These are phyloP conservation scores for Iodosphaeria phyllophila DNA, from an alignment of 2,329 filamentous ascomycete species.

Conservation along the genomic window DNA sequence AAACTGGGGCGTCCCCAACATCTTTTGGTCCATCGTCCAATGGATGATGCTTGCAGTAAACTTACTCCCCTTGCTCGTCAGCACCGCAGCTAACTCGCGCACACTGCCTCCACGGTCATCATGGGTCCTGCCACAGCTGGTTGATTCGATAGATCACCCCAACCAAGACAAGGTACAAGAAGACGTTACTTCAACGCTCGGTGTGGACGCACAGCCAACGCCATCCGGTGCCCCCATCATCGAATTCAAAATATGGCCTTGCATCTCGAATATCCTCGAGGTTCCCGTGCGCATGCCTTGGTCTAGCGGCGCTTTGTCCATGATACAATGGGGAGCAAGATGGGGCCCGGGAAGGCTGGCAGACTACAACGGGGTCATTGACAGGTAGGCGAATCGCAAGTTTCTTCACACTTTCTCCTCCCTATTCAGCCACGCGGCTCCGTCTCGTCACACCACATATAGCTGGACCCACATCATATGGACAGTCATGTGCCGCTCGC, in stretches of 20 bases:
- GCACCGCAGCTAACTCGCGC: constrained; percentile 46
- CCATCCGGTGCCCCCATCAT: constrained; percentile 43
- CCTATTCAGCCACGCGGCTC: constrained; percentile 2
- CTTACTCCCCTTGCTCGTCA: constrained; percentile 44
- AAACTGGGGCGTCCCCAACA: too few species aligned
- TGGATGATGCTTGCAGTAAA: constrained; percentile 36
- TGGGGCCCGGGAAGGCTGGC: constrained; percentile 60
- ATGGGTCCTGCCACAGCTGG: constrained; percentile 6
- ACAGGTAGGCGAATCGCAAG: constrained; percentile 54
- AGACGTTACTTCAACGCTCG: constrained; percentile 5
- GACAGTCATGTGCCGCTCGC: constrained; percentile 19
- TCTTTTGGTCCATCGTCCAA: constrained; percentile 33
- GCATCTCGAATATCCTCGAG: constrained; percentile 53
- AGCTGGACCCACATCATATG: constrained; percentile 26
- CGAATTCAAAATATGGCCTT: constrained; percentile 60
- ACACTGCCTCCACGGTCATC: constrained; percentile 38
- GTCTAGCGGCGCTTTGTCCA: constrained; percentile 57
- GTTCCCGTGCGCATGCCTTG: constrained; percentile 75
- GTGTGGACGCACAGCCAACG: constrained; percentile 5
- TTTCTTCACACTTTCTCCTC: constrained; percentile 12
- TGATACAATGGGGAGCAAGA: constrained; percentile 57
- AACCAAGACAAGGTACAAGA: constrained; percentile 7
- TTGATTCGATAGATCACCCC: constrained; percentile 10
- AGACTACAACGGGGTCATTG: constrained; percentile 57
- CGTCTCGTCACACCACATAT: constrained; percentile 24